Conservation (phyloP, 73 alveolate species). For the Paramecium primaurelia region DNA sequence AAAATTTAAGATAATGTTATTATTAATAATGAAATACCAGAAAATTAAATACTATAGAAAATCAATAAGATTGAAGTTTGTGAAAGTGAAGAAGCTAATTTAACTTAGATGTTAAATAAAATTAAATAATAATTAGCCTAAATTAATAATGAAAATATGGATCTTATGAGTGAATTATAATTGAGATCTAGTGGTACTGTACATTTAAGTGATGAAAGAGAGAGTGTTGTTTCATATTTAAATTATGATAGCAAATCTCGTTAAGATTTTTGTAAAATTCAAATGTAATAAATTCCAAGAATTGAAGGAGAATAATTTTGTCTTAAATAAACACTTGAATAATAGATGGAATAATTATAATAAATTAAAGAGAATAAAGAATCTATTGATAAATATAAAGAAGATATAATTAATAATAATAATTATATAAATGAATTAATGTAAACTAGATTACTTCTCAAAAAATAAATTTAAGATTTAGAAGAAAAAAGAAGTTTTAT, state of each 20-base stretch:
- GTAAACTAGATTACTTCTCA: background rate
- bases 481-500: conserved; percentile 2
- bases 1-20: background rate
- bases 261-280: background rate
- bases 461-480: background rate
- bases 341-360: background rate
- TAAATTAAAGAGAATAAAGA: background rate
- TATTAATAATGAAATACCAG: background rate
- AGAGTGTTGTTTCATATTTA: background rate
- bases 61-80: background rate
- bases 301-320: background rate
- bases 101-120: background rate
- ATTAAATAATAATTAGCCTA: background rate
- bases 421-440: background rate
- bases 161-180: background rate
- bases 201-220: background rate
- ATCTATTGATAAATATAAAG: background rate
- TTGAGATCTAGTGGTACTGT: background rate
- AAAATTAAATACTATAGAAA: background rate
- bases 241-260: background rate
- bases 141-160: background rate
- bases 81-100: background rate
- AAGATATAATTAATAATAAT: background rate
- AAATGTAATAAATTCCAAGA: background rate
- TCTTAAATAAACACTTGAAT: background rate